A percentile compares a stretch with the other conserved stretches of the same genome.
phyloP scores from a whole-genome alignment of 176 grass and related monocot genomes.

The Pontederia paniculata region DNA sequence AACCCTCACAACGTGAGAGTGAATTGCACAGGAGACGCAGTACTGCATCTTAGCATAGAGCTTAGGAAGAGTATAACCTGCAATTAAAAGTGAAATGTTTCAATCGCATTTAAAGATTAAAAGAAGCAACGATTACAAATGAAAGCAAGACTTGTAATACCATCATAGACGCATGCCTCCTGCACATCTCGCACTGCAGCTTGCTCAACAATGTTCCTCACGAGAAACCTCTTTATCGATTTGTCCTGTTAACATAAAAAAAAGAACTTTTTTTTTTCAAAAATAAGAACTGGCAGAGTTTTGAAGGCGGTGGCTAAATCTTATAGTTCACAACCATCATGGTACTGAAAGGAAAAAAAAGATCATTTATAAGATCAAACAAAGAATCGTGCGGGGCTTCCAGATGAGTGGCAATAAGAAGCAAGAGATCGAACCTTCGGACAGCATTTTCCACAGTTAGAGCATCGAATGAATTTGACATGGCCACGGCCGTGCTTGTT shows the following conservation, averaged over 20 bases:
- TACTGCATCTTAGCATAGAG: slow-evolving; percentile 57
- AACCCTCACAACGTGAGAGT: slow-evolving; percentile 40
- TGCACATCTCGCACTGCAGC: slow-evolving; percentile 53
- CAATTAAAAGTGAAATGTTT: background rate
- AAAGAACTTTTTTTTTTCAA: too few species aligned
- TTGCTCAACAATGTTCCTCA: slow-evolving; percentile 58
- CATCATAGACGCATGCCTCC: slow-evolving; percentile 47
- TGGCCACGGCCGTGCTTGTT: slow-evolving; percentile 13
- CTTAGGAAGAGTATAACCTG: slow-evolving; percentile 70
- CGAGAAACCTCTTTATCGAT: slow-evolving; percentile 63
- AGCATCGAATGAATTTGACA: slow-evolving; percentile 13
- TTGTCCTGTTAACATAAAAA: slow-evolving; percentile 37
- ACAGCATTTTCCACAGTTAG: slow-evolving; percentile 11
- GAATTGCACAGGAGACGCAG: too few species aligned
- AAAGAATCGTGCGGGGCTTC: too few species aligned
- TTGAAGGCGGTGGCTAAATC: too few species aligned
- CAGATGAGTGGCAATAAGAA: too few species aligned
- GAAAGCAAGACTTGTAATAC: slow-evolving; percentile 17
- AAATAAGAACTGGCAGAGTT: too few species aligned
- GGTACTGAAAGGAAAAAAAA: too few species aligned
- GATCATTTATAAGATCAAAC: too few species aligned
- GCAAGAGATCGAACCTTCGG: background rate
- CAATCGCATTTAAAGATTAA: background rate
- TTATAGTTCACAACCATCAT: too few species aligned
- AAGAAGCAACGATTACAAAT: too few species aligned